Evolutionary conservation across 352 stramenopile species (phyloP).

Genomic region (Phytopythium vexans): DNA sequence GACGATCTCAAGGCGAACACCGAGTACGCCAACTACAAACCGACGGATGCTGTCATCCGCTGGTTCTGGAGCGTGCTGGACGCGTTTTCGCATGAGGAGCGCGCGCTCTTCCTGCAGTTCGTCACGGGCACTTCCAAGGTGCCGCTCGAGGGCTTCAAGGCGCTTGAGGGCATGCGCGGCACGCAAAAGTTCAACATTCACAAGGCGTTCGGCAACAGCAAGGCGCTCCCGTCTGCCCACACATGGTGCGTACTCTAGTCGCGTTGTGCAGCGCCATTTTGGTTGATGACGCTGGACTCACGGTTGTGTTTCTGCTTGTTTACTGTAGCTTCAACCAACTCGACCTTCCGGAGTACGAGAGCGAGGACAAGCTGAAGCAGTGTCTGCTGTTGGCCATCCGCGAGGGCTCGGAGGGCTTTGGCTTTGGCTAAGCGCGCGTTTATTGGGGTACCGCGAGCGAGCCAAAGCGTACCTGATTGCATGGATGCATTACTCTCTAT

Average conservation of each 20-base stretch:
- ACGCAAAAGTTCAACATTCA: slow-evolving; percentile 99
- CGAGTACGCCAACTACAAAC: slow-evolving; percentile 92
- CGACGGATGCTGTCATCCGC: slow-evolving; percentile 86
- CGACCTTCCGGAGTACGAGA: slow-evolving; percentile 98
- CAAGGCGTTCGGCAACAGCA: slow-evolving; percentile 92
- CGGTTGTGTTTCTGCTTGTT: slow-evolving; percentile 12
- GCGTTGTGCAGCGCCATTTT: slow-evolving; percentile 3
- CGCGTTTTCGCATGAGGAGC: slow-evolving; percentile 89
- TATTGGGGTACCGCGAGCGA: no score
- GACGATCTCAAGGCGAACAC: slow-evolving; percentile 93
- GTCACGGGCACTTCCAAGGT: slow-evolving; percentile 92
- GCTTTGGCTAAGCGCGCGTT: slow-evolving; percentile 91
- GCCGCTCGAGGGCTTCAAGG: slow-evolving; percentile 97
- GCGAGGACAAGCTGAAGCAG: slow-evolving; percentile 96
- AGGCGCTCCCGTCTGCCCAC: slow-evolving; percentile 90
- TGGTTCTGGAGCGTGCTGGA: slow-evolving; percentile 95
- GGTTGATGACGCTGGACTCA: background rate
- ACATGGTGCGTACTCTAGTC: slow-evolving; percentile 86
- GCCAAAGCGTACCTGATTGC: no score
- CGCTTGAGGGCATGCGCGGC: slow-evolving; percentile 98
- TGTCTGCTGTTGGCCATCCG: slow-evolving; percentile 97
- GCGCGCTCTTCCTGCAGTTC: slow-evolving; percentile 92
- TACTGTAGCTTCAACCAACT: slow-evolving; percentile 96
- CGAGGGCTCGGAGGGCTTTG: slow-evolving; percentile 97
- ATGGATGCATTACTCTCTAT: no score